These are phyloP conservation scores for Thuja plicata DNA, from an alignment of 83 land plant species.

Conservation along the genomic window DNA sequence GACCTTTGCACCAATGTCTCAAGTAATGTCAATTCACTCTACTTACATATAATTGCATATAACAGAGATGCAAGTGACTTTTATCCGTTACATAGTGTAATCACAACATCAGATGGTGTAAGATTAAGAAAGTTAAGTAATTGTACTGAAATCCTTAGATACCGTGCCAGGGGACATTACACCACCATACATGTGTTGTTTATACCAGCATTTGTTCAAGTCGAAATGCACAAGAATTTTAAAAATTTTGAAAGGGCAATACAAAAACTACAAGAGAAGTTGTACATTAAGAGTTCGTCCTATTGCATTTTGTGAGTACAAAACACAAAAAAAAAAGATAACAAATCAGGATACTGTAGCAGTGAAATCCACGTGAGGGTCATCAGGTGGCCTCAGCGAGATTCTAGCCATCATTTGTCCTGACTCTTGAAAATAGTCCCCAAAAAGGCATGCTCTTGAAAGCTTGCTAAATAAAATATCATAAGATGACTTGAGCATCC, in stretches of 20 bases:
- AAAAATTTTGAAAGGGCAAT: neutral
- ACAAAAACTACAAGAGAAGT: neutral
- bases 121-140: too few species aligned
- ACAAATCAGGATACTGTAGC: conserved; percentile 54
- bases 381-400: conserved; percentile 79
- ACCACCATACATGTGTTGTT: neutral
- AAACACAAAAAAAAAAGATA: neutral
- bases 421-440: conserved; percentile 75
- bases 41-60: too few species aligned
- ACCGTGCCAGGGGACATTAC: too few species aligned
- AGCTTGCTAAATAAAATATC: conserved; percentile 78
- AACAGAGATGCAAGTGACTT: too few species aligned
- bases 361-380: conserved; percentile 69
- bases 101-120: too few species aligned
- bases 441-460: conserved; percentile 77
- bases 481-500: conserved; percentile 84
- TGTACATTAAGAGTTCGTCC: neutral
- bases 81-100: too few species aligned
- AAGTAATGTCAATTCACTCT: too few species aligned
- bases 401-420: conserved; percentile 49
- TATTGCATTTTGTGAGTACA: neutral
- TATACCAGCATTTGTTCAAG: neutral
- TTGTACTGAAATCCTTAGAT: too few species aligned
- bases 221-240: neutral
- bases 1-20: too few species aligned